phyloP scores from a whole-genome alignment of 2,329 filamentous ascomycete species.

The Phaeomoniella chlamydospora region DNA sequence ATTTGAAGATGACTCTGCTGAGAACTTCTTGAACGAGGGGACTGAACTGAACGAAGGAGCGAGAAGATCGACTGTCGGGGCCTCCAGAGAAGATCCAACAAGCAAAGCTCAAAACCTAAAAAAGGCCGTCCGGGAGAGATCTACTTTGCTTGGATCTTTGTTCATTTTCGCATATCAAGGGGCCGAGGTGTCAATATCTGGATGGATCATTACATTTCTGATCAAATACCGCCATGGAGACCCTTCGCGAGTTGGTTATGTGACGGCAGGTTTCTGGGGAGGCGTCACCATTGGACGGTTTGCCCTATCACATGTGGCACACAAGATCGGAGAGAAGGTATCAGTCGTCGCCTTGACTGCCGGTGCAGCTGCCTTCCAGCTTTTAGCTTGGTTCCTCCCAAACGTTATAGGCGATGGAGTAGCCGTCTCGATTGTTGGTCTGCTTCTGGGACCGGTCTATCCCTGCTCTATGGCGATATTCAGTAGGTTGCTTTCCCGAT shows the following conservation, averaged over 20 bases:
- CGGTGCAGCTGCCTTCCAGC: conserved; percentile 52
- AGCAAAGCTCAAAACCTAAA: conserved; percentile 24
- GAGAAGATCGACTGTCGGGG: conserved; percentile 15
- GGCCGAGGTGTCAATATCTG: conserved; percentile 68
- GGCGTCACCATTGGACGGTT: conserved; percentile 69
- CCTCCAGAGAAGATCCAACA: conserved; percentile 21
- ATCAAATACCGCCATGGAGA: conserved; percentile 58
- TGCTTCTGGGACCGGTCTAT: conserved; percentile 67
- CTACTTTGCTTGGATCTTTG: conserved; percentile 58
- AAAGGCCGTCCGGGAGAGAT: conserved; percentile 33
- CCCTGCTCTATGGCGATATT: conserved; percentile 38
- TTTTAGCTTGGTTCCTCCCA: conserved; percentile 67
- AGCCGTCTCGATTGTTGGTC: conserved; percentile 52
- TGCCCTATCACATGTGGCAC: conserved; percentile 50
- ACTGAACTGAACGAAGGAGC: neutral
- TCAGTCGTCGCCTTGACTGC: conserved; percentile 50
- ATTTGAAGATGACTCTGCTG: conserved; percentile 48
- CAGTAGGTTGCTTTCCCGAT: conserved; percentile 16
- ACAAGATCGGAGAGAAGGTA: conserved; percentile 53
- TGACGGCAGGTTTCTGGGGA: conserved; percentile 54
- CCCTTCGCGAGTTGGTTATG: conserved; percentile 61
- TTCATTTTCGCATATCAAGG: conserved; percentile 84
- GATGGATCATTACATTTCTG: conserved; percentile 78
- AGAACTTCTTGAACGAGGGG: conserved; percentile 26
- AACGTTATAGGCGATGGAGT: conserved; percentile 59